Conservation (phyloP, 2,329 filamentous ascomycete genomes). For the Alternaria arborescens region DNA sequence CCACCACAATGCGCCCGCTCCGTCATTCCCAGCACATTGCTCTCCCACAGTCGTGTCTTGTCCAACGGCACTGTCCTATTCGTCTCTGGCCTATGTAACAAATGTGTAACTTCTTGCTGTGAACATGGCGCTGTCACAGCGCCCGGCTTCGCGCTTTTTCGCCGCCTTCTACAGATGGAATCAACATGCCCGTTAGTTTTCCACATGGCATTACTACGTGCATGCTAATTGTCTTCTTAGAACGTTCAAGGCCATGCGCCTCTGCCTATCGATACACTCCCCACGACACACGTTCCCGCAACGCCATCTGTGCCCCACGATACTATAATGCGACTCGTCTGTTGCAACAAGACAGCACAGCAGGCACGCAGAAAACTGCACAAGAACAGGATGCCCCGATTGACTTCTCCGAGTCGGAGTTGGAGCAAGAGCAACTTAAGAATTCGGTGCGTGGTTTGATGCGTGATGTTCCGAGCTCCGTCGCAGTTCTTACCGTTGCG, state of each 20-base stretch:
- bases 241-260: conserved; percentile 16
- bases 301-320: conserved; percentile 7
- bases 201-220: background rate
- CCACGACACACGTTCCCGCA: background rate
- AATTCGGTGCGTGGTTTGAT: conserved; percentile 52
- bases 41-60: background rate
- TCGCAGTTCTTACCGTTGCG: conserved; percentile 62
- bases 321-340: conserved; percentile 23
- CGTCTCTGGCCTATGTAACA: background rate
- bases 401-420: conserved; percentile 8
- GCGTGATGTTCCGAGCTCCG: conserved; percentile 65
- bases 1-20: conserved; percentile 7
- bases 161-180: conserved; percentile 56
- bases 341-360: conserved; percentile 13
- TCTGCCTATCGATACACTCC: background rate
- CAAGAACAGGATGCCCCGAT: conserved; percentile 2
- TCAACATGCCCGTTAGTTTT: conserved; percentile 32
- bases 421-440: conserved; percentile 16
- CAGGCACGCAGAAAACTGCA: background rate
- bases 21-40: conserved; percentile 12
- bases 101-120: background rate
- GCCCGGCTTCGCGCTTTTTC: conserved; percentile 51
- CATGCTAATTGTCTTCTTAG: conserved; percentile 12
- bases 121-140: conserved; percentile 32
- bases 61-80: background rate